Conservation (phyloP, 106 monocot species). For the Acorus gramineus region DNA sequence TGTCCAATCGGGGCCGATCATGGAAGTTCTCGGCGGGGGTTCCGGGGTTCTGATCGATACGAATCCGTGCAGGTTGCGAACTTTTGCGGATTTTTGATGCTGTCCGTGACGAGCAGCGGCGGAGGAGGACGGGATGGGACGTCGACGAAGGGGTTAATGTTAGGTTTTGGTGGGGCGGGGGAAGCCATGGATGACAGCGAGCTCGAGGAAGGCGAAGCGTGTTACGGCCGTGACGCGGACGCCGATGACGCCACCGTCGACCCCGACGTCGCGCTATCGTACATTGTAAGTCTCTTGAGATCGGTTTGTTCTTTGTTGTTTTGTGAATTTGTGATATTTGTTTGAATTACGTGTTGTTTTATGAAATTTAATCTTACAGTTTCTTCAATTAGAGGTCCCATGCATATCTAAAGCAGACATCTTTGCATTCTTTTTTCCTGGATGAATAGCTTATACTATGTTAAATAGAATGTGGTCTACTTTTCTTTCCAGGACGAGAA, state of each 20-base stretch:
- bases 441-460: no score
- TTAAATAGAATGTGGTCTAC: no score
- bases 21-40: no score
- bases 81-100: slow-evolving; percentile 18
- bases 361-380: no score
- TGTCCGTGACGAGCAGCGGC: slow-evolving; percentile 30
- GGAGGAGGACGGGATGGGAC: slow-evolving; percentile 5
- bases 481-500: slow-evolving; percentile 66
- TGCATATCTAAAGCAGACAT: no score
- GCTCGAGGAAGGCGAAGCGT: slow-evolving; percentile 64
- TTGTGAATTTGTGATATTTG: background rate
- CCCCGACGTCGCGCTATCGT: slow-evolving; percentile 40
- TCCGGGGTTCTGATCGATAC: no score
- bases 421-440: no score
- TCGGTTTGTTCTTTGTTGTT: background rate
- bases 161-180: slow-evolving; percentile 17
- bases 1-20: no score
- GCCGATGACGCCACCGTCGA: slow-evolving; percentile 28
- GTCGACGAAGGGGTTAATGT: slow-evolving; percentile 25
- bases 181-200: slow-evolving; percentile 55
- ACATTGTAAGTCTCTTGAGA: slow-evolving; percentile 35
- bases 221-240: slow-evolving; percentile 10
- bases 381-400: no score
- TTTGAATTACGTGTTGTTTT: background rate
- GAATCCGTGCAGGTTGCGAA: no score